These are phyloP conservation scores for Backusella liffmaniae DNA, from an alignment of 192 early-diverging fungal genomes.

Conservation along the genomic window DNA sequence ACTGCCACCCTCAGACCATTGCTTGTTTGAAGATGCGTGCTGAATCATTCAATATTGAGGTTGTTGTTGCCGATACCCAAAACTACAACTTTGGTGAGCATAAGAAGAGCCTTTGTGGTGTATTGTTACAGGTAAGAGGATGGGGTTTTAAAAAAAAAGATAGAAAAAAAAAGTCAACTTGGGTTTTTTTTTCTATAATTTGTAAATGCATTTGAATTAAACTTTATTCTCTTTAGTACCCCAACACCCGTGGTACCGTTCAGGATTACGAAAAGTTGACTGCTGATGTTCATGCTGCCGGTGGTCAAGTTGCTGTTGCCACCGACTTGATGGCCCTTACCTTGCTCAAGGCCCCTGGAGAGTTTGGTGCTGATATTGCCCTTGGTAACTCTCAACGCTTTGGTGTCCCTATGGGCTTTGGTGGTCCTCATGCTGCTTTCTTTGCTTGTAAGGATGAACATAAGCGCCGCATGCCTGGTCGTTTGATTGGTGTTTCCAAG, in stretches of 20 bases:
- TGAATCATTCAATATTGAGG: conserved; percentile 92
- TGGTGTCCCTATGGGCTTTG: conserved; percentile 98
- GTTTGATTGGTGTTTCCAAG: conserved; percentile 94
- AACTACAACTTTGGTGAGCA: conserved; percentile 74
- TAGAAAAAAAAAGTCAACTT: not conserved
- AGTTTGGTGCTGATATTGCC: conserved; percentile 97
- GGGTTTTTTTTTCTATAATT: conserved; percentile 22
- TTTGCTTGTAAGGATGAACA: conserved; percentile 91
- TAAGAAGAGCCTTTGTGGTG: conserved; percentile 83
- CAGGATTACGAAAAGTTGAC: conserved; percentile 80
- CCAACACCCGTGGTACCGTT: conserved; percentile 85
- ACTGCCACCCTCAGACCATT: conserved; percentile 96
- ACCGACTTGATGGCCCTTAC: conserved; percentile 94
- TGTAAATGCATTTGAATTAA: not conserved
- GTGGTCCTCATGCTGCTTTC: conserved; percentile 99
- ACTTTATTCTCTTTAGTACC: conserved; percentile 65
- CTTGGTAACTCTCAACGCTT: conserved; percentile 98
- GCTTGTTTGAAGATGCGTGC: conserved; percentile 89
- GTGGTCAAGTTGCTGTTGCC: conserved; percentile 88
- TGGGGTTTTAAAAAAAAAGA: not conserved
- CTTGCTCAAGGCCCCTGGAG: conserved; percentile 88
- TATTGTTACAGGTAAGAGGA: conserved; percentile 78
- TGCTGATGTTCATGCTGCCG: conserved; percentile 71
- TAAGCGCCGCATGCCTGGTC: conserved; percentile 95
- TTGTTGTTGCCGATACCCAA: conserved; percentile 82